Conservation (phyloP, 2,329 filamentous ascomycete genomes). For the Hypoxylon sp. region DNA sequence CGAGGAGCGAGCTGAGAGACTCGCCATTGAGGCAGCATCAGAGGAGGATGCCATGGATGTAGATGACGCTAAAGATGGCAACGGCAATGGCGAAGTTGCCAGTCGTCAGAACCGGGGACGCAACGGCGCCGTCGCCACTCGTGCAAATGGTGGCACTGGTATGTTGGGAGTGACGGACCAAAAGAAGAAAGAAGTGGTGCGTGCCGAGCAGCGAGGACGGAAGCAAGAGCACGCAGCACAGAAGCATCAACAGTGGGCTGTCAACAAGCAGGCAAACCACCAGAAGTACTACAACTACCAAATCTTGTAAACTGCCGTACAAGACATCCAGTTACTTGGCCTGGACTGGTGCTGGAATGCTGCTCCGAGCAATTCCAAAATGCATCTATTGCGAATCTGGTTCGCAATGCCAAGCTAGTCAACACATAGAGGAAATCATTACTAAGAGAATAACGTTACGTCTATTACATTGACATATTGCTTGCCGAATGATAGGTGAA, state of each 20-base stretch:
- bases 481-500: too few relatives aligned
- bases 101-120: conserved; percentile 51
- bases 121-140: conserved; percentile 66
- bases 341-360: background rate
- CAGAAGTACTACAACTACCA: conserved; percentile 70
- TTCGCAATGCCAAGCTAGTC: conserved; percentile 1
- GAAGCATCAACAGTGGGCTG: conserved; percentile 71
- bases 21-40: conserved; percentile 62
- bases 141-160: conserved; percentile 76
- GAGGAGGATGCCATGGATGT: conserved; percentile 51
- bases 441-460: conserved; percentile 14
- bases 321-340: conserved; percentile 4
- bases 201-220: conserved; percentile 73
- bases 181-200: conserved; percentile 74
- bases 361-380: conserved; percentile 1
- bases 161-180: conserved; percentile 80
- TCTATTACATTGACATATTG: conserved; percentile 3
- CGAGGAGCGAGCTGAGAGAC: conserved; percentile 76
- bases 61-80: conserved; percentile 39
- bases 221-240: conserved; percentile 69
- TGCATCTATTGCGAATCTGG: conserved; percentile 3
- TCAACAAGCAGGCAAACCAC: conserved; percentile 78
- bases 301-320: conserved; percentile 39
- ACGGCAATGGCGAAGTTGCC: conserved; percentile 48
- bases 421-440: conserved; percentile 12